Base-by-base conservation (phyloP, 192 early-diverging fungal genomes). In the Gigaspora rosea region DNA sequence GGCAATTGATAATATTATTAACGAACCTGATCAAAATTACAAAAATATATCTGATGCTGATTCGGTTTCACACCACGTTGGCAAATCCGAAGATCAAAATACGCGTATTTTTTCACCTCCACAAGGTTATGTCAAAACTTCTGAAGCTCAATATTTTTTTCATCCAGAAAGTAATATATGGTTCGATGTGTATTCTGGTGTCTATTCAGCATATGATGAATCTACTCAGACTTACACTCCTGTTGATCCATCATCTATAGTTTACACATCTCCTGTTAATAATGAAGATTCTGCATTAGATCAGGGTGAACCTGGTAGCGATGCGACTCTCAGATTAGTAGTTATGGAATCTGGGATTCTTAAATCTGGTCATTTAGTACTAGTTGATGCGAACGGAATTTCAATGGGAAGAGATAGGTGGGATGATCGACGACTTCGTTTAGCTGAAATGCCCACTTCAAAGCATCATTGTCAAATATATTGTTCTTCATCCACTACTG, bases 391-490 rank as follows among this genome's bases (percentile, higher is more conserved):
- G 16, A 81, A 85, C 9, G 88, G 86, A 0, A 80, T 86, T 13
- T 83, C 90, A 1, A 78, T 91, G 36, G 91, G 91, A 2, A 79
- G 91, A 4, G 91, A 92, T 80, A 76, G 81, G 22, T 83, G 78
- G 80, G 73, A 75, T 51, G 81, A 82, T 22, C 80, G 69, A 18
- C 82, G 87, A 13, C 52, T 92, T 56, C 85, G 91, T 7, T 78
- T 92, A 18, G 85, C 86, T 0, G 90, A 91, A 27, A 86, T 92
- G 78, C 80, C 74, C 16, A 86, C 87, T 0, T 88, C 87, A 8
- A 88, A 89, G 75, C 85, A 84, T 77, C 91, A 92, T 66, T 89
- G 89, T 13, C 80, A 80, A 32, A 80, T 92, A 36, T 92, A 80
- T 73, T 80, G 63, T 20, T 79, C 78, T 27, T 47, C 62, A 46